Evolutionary conservation across 768 basidiomycete species (phyloP), one percentile per base, ranked within the genome.

Genomic region (Fomitopsis serialis): DNA sequence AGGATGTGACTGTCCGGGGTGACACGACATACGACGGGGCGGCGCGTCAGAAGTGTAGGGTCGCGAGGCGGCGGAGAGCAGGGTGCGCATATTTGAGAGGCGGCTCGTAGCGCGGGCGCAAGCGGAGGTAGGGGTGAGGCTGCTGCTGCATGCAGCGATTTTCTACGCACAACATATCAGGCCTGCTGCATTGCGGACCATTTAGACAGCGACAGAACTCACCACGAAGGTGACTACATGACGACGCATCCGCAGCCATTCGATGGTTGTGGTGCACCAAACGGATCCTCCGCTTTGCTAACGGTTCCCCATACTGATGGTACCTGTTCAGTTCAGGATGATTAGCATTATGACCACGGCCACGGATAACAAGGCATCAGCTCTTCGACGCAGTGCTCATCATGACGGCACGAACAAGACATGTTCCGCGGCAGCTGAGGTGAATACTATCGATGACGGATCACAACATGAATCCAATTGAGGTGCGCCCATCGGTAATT

Each of bases 231-330:
- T 40, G 29, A 52, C 52, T 54, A 66, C 65, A 66, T 66, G 51
- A 66, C 52, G n/a, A 60, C 50, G 51, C 65, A 66, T 24, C 61
- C 54, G 55, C 65, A 66, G 5, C 65, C 63, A 42, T 52, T 24
- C 34, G 50, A 27, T 42, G 44, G 52, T 51, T 82, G 83, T 50
- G 87, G 89, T 23, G 87, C 87, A 64, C 93, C 61, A 46, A 58
- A 98, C 45, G 96, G 96, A 67, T 99, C 96, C 54, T 96, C 92
- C 42, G 82, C 83, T 65, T 89, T 90, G 58, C 83, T 84, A n/a
- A 96, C 85, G 22, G 91, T 87, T 10, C 97, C 97, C 97, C 97
- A 99, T 1, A 99, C 92, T 19, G 90, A 93, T 23, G 95, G 94
- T 46, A 96, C 87, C 89, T 94, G 63, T 22, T 7, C 6, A 40